A percentile compares a stretch with the other conserved stretches of the same genome.
Conservation (phyloP, 148 eudicot genomes). For the Cornus suecica region DNA sequence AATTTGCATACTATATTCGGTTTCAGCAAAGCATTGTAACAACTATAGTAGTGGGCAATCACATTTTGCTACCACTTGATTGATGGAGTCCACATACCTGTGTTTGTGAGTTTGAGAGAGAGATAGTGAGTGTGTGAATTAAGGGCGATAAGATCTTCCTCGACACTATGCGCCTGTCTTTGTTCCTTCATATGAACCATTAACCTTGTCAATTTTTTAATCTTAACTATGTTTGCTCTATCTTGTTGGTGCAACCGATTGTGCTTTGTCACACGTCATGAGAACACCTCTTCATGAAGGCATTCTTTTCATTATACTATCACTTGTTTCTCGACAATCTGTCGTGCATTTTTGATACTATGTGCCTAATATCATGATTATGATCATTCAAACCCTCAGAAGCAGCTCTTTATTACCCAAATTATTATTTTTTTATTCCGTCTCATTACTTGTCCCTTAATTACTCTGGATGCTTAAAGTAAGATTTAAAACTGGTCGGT, state of each 20-base stretch:
- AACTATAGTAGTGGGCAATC: not conserved
- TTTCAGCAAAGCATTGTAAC: not conserved
- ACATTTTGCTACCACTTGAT: not conserved
- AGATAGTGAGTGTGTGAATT: too few species aligned
- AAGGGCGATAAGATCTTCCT: not conserved
- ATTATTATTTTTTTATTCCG: too few species aligned
- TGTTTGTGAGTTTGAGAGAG: too few species aligned
- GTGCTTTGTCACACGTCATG: not conserved
- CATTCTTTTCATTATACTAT: too few species aligned
- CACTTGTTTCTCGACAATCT: too few species aligned
- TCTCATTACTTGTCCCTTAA: not conserved
- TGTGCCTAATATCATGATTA: not conserved
- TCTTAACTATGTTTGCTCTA: not conserved
- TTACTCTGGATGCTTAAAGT: too few species aligned
- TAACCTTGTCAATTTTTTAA: not conserved
- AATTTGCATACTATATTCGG: not conserved
- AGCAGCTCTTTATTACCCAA: not conserved
- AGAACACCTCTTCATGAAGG: too few species aligned
- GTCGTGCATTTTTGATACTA: too few species aligned
- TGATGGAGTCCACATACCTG: not conserved
- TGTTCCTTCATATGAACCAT: not conserved
- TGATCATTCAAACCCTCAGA: not conserved
- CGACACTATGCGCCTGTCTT: not conserved
- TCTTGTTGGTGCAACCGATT: not conserved
- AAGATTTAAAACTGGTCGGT: too few species aligned